A percentile compares a stretch with the other conserved stretches of the same genome.
These are phyloP conservation scores for Camelina neglecta DNA, from an alignment of 345 rosid species.

Conservation along the genomic window DNA sequence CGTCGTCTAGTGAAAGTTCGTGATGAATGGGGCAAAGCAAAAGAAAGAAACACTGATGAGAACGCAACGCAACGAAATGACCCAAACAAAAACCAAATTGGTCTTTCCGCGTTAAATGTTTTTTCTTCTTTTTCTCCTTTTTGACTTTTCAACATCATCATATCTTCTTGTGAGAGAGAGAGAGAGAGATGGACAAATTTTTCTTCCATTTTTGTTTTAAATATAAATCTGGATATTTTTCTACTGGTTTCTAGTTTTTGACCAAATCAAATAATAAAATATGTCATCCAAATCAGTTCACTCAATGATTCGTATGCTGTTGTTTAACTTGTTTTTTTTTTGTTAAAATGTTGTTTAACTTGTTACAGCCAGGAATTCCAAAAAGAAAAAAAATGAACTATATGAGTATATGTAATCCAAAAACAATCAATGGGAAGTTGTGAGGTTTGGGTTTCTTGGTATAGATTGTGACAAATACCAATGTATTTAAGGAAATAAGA, in stretches of 20 bases:
- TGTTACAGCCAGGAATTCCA: not conserved
- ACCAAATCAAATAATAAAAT: not conserved
- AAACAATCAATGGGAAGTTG: not conserved
- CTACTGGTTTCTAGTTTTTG: not conserved
- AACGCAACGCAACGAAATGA: constrained; percentile 15
- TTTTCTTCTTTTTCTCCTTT: not conserved
- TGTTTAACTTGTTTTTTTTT: no score
- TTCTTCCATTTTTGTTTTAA: not conserved
- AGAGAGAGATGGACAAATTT: not conserved
- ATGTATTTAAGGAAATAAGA: not conserved
- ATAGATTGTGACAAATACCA: not conserved
- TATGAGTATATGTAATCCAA: not conserved
- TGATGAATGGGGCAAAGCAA: constrained; percentile 26
- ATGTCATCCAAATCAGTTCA: not conserved
- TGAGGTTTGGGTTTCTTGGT: not conserved
- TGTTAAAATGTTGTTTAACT: no score
- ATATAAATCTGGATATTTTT: not conserved
- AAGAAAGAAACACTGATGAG: constrained; percentile 17
- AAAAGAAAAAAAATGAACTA: not conserved
- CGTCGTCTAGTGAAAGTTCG: constrained; percentile 31
- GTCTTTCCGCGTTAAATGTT: constrained; percentile 45
- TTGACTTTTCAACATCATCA: constrained; percentile 34
- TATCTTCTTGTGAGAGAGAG: not conserved
- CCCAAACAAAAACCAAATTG: not conserved
- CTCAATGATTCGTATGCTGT: no score